Evolutionary conservation across 2,329 filamentous ascomycete genomes (phyloP).

Genomic region (Cercospora sp.): DNA sequence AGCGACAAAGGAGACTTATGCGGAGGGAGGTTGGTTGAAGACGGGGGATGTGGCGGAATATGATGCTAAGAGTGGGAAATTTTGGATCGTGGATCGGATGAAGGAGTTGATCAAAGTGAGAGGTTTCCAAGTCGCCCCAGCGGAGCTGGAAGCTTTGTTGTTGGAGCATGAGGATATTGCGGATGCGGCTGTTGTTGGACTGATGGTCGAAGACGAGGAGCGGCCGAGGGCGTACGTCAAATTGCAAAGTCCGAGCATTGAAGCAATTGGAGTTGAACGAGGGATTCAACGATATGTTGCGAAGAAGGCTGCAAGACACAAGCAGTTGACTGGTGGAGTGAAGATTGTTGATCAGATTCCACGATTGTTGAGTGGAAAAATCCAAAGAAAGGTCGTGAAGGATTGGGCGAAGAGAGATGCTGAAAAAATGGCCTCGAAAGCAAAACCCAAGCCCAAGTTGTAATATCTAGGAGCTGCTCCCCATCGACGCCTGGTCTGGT

Average conservation of each 20-base stretch:
- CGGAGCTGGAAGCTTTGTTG: slow-evolving; percentile 43
- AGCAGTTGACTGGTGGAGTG: slow-evolving; percentile 15
- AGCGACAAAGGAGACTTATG: slow-evolving; percentile 42
- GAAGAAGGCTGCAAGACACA: slow-evolving; percentile 17
- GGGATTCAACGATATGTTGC: slow-evolving; percentile 10
- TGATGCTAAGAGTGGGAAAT: slow-evolving; percentile 30
- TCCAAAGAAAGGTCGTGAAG: slow-evolving; percentile 19
- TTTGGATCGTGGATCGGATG: slow-evolving; percentile 41
- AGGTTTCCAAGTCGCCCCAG: slow-evolving; percentile 38
- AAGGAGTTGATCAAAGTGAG: slow-evolving; percentile 47
- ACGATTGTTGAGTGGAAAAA: slow-evolving; percentile 16
- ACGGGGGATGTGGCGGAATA: slow-evolving; percentile 40
- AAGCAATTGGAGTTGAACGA: neutral
- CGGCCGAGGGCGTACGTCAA: slow-evolving; percentile 56
- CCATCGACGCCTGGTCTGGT: neutral
- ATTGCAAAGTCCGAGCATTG: slow-evolving; percentile 37
- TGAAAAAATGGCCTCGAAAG: neutral
- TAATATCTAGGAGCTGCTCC: neutral
- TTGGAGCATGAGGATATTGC: slow-evolving; percentile 54
- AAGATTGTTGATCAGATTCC: slow-evolving; percentile 16
- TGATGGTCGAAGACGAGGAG: slow-evolving; percentile 51
- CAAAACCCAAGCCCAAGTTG: slow-evolving; percentile 5
- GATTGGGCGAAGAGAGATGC: slow-evolving; percentile 19
- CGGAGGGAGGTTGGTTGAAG: slow-evolving; percentile 42
- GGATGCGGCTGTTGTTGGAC: slow-evolving; percentile 58